Evolutionary conservation across 441 rosid genomes (phyloP).

Genomic region (Rhodomyrtus psidioides): DNA sequence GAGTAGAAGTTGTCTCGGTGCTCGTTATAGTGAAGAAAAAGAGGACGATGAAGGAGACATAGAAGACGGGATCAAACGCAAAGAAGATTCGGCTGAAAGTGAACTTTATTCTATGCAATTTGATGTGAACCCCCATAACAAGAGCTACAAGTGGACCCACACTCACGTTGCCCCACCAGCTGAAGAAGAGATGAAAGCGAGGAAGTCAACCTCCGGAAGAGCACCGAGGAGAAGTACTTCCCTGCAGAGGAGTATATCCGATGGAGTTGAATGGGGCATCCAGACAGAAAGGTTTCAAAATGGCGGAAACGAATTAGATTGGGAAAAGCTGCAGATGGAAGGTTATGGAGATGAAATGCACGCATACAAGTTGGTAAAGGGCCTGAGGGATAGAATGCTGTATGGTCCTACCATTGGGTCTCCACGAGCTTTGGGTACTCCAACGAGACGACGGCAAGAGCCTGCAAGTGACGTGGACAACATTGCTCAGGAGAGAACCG

Average conservation of each 20-base stretch:
- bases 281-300: slow-evolving; percentile 46
- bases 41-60: slow-evolving; percentile 54
- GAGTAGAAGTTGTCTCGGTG: slow-evolving; percentile 28
- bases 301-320: slow-evolving; percentile 37
- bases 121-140: slow-evolving; percentile 50
- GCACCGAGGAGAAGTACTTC: slow-evolving; percentile 48
- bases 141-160: slow-evolving; percentile 56
- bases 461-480: slow-evolving; percentile 20
- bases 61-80: slow-evolving; percentile 43
- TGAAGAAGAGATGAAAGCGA: slow-evolving; percentile 48
- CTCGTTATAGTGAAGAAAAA: slow-evolving; percentile 31
- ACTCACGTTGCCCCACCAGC: slow-evolving; percentile 27
- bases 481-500: slow-evolving; percentile 47
- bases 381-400: slow-evolving; percentile 53
- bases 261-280: slow-evolving; percentile 66
- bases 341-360: slow-evolving; percentile 52
- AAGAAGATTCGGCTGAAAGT: slow-evolving; percentile 67
- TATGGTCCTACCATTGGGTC: slow-evolving; percentile 46
- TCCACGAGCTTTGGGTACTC: slow-evolving; percentile 45
- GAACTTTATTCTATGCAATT: slow-evolving; percentile 86
- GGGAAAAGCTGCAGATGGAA: slow-evolving; percentile 45
- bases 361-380: slow-evolving; percentile 51
- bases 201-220: slow-evolving; percentile 57
- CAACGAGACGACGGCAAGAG: slow-evolving; percentile 26
- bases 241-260: slow-evolving; percentile 74